Evolutionary conservation across 495 filamentous ascomycete genomes (phyloP).

Genomic region (Penicillium longicatenatum): DNA sequence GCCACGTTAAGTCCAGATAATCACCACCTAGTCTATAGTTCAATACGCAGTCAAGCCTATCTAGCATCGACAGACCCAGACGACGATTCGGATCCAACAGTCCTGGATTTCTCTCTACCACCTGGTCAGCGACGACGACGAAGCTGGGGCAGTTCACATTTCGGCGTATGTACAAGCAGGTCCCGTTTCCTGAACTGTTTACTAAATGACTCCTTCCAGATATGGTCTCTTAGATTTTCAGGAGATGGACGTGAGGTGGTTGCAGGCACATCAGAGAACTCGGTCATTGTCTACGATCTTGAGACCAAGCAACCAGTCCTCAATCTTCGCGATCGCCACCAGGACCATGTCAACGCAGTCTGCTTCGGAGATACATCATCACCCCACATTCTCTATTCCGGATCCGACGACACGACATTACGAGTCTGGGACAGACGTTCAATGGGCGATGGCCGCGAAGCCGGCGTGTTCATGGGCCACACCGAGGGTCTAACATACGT

Average conservation of each 20-base stretch:
- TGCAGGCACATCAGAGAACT: constrained; percentile 76
- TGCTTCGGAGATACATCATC: constrained; percentile 89
- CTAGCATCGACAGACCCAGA: constrained; percentile 85
- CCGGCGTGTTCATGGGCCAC: constrained; percentile 91
- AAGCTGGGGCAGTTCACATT: constrained; percentile 47
- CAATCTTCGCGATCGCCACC: constrained; percentile 69
- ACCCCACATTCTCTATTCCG: constrained; percentile 94
- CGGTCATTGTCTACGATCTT: constrained; percentile 92
- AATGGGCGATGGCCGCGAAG: constrained; percentile 83
- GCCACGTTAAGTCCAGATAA: constrained; percentile 92
- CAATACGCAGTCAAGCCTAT: constrained; percentile 78
- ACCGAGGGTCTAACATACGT: constrained; percentile 94
- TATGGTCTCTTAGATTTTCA: constrained; percentile 91
- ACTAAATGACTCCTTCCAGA: constrained; percentile 44
- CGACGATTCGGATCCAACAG: constrained; percentile 72
- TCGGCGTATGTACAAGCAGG: constrained; percentile 44
- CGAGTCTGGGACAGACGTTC: constrained; percentile 96
- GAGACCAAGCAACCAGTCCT: constrained; percentile 74
- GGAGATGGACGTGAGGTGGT: constrained; percentile 91
- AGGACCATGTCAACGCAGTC: constrained; percentile 93
- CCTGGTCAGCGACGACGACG: constrained; percentile 37
- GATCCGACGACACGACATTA: constrained; percentile 70
- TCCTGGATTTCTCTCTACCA: constrained; percentile 69
- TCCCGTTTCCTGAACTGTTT: constrained; percentile 18
- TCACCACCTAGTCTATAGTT: constrained; percentile 83